Conservation (phyloP, 2,329 filamentous ascomycete species). For the Cladosporium sp. region DNA sequence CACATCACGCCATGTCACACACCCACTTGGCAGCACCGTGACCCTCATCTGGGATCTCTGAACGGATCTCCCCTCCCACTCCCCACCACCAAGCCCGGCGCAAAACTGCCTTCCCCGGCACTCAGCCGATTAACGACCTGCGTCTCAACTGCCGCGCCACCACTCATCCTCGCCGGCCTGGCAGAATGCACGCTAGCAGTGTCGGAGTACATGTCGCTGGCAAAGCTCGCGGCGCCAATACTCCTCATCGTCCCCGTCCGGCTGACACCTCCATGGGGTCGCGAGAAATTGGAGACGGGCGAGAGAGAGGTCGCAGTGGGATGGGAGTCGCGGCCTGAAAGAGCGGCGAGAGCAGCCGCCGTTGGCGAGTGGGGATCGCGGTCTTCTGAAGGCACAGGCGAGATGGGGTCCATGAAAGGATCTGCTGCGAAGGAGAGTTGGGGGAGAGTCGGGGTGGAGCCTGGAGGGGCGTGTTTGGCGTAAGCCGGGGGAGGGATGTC, state of each 20-base stretch:
- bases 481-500: slow-evolving; percentile 10
- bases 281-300: background rate
- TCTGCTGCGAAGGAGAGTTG: background rate
- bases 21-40: background rate
- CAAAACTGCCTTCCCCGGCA: background rate
- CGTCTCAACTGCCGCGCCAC: background rate
- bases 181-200: slow-evolving; percentile 25
- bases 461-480: background rate
- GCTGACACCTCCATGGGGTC: background rate
- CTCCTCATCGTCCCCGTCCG: slow-evolving; percentile 15
- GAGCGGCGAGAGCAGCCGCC: background rate
- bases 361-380: background rate
- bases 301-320: slow-evolving; percentile 3
- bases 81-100: background rate
- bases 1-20: background rate
- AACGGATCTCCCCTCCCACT: background rate
- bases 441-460: slow-evolving; percentile 1
- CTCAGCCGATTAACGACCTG: background rate
- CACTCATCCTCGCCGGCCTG: slow-evolving; percentile 14
- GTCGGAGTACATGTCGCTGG: slow-evolving; percentile 24
- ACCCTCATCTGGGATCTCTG: background rate
- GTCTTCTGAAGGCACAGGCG: background rate
- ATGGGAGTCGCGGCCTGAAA: slow-evolving; percentile 3
- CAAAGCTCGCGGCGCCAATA: slow-evolving; percentile 19
- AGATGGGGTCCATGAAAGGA: slow-evolving; percentile 8